phyloP scores from a whole-genome alignment of 2,329 filamentous ascomycete species.

The Botrytis porri region DNA sequence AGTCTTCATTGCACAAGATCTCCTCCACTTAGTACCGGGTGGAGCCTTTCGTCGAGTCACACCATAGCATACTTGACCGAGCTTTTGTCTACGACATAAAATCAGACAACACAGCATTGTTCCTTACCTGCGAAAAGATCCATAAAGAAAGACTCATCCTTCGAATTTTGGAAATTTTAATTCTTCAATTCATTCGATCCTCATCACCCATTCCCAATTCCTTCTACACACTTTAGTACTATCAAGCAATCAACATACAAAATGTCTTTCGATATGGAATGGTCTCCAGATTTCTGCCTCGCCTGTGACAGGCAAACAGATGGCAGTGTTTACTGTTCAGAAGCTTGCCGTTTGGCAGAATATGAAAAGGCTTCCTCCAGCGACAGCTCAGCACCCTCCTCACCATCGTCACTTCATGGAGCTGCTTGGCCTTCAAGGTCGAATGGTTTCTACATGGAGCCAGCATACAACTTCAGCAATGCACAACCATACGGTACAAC shows the following conservation, averaged over 20 bases:
- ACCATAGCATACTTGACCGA: slow-evolving; percentile 29
- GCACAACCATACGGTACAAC: slow-evolving; percentile 56
- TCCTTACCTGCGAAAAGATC: slow-evolving; percentile 8
- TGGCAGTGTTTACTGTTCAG: slow-evolving; percentile 83
- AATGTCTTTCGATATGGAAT: slow-evolving; percentile 45
- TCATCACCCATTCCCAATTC: slow-evolving; percentile 13
- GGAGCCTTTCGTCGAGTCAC: slow-evolving; percentile 36
- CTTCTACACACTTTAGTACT: slow-evolving; percentile 8
- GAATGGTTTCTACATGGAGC: slow-evolving; percentile 64
- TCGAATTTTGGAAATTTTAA: background rate
- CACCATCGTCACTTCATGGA: slow-evolving; percentile 47
- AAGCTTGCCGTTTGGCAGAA: slow-evolving; percentile 84
- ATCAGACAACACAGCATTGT: slow-evolving; percentile 23
- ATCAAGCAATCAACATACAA: slow-evolving; percentile 23
- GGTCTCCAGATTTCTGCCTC: slow-evolving; percentile 91
- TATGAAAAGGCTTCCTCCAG: slow-evolving; percentile 67
- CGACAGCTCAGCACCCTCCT: slow-evolving; percentile 56
- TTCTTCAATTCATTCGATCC: slow-evolving; percentile 13
- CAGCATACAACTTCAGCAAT: slow-evolving; percentile 71
- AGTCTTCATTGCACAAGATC: slow-evolving; percentile 25
- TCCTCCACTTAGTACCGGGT: slow-evolving; percentile 25
- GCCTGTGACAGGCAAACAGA: slow-evolving; percentile 88
- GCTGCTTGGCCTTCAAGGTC: slow-evolving; percentile 52
- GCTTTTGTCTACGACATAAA: slow-evolving; percentile 21
- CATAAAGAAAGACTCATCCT: slow-evolving; percentile 20